These are phyloP conservation scores for Skeletonema menzelii DNA, from an alignment of 108 stramenopile species.

Conservation along the genomic window DNA sequence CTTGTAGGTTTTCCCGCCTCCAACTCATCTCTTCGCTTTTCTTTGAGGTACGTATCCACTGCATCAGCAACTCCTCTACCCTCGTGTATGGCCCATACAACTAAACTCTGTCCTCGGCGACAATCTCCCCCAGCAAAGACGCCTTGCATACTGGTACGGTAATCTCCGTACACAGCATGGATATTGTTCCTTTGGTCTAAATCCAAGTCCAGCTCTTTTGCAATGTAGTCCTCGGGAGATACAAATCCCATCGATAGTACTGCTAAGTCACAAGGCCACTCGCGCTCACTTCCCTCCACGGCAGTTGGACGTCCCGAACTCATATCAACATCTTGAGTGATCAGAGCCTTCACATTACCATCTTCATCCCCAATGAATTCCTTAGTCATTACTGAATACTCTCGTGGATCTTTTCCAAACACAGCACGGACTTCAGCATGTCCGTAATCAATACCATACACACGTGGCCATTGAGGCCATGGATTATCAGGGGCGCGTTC, in stretches of 20 bases:
- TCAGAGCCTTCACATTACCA: slow-evolving; percentile 92
- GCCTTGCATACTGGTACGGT: slow-evolving; percentile 89
- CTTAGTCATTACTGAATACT: slow-evolving; percentile 96
- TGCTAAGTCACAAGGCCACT: slow-evolving; percentile 92
- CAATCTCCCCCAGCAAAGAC: slow-evolving; percentile 99
- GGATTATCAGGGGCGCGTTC: slow-evolving; percentile 93
- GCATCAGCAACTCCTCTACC: slow-evolving; percentile 94
- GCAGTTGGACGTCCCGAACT: slow-evolving; percentile 73
- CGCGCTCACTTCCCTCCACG: slow-evolving; percentile 90
- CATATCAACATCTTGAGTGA: slow-evolving; percentile 95
- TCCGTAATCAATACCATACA: slow-evolving; percentile 96
- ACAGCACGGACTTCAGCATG: slow-evolving; percentile 95
- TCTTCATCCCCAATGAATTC: slow-evolving; percentile 92
- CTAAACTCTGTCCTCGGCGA: slow-evolving; percentile 94
- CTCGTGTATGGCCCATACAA: slow-evolving; percentile 99
- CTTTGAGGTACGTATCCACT: slow-evolving; percentile 75
- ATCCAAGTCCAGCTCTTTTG: slow-evolving; percentile 80
- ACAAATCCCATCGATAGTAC: slow-evolving; percentile 97
- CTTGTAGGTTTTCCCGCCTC: slow-evolving; percentile 50
- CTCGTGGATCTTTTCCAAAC: slow-evolving; percentile 95
- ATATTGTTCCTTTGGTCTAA: slow-evolving; percentile 95
- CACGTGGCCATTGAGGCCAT: slow-evolving; percentile 98
- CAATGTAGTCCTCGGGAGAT: slow-evolving; percentile 89
- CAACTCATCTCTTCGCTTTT: slow-evolving; percentile 68
- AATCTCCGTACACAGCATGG: slow-evolving; percentile 96